These are phyloP conservation scores for Clitopilus hobsonii DNA, from an alignment of 768 basidiomycete species.

Conservation along the genomic window DNA sequence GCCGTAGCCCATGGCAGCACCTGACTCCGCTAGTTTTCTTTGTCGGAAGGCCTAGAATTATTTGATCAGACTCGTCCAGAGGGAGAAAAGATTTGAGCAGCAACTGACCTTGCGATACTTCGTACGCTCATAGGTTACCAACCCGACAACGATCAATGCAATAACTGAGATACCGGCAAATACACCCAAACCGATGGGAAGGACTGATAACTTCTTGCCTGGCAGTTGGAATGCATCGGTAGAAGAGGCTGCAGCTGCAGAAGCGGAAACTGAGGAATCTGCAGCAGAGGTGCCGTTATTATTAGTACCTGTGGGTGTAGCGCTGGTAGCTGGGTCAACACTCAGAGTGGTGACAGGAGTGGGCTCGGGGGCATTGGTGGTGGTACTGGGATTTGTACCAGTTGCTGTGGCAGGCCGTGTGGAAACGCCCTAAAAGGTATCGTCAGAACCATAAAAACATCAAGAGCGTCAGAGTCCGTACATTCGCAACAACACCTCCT, in stretches of 20 bases:
- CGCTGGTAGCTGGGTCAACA: not conserved
- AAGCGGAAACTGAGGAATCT: slow-evolving; percentile 14
- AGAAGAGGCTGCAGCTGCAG: slow-evolving; percentile 30
- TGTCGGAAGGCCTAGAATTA: slow-evolving; percentile 61
- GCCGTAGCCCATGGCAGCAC: slow-evolving; percentile 54
- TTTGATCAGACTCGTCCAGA: not conserved
- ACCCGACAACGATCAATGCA: slow-evolving; percentile 72
- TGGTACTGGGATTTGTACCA: slow-evolving; percentile 6
- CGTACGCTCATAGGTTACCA: slow-evolving; percentile 85
- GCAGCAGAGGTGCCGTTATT: slow-evolving; percentile 10
- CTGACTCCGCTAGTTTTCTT: slow-evolving; percentile 66
- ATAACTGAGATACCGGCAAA: slow-evolving; percentile 85
- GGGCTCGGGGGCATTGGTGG: not conserved
- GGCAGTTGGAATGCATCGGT: slow-evolving; percentile 55
- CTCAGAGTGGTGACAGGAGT: too few relatives aligned
- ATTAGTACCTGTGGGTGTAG: slow-evolving; percentile 3
- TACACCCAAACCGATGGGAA: slow-evolving; percentile 80
- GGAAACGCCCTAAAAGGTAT: slow-evolving; percentile 11
- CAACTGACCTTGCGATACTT: slow-evolving; percentile 75
- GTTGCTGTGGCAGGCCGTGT: slow-evolving; percentile 11
- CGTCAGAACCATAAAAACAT: too few relatives aligned
- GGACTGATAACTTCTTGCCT: slow-evolving; percentile 67
- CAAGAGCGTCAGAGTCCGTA: too few relatives aligned
- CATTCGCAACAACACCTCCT: not conserved
- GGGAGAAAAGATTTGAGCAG: not conserved